Conservation (phyloP, 208 protist genomes). For the Strigomonas culicis region DNA sequence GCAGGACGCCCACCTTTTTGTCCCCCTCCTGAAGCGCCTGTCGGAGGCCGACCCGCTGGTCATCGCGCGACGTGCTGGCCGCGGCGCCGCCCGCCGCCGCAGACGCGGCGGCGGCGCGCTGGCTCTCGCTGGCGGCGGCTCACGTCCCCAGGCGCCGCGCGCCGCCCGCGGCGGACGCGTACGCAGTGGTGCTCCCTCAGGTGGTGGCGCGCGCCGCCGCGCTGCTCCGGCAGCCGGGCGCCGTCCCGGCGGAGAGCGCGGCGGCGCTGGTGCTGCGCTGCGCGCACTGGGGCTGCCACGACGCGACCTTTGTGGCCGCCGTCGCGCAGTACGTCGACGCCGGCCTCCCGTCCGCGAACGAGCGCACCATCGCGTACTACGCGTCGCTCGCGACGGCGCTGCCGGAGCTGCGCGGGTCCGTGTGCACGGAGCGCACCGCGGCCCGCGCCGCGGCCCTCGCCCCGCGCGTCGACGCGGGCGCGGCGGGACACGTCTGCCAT, state of each 20-base stretch:
- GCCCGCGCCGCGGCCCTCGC: slow-evolving; percentile 32
- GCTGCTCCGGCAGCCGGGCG: background rate
- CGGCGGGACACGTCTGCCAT: slow-evolving; percentile 41
- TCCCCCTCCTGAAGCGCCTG: slow-evolving; percentile 18
- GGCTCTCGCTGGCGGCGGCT: background rate
- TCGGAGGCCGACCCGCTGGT: background rate
- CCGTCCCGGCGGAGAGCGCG: slow-evolving; percentile 1
- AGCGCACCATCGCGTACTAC: background rate
- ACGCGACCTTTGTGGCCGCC: slow-evolving; percentile 29
- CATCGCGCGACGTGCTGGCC: too few relatives aligned
- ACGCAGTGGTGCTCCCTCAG: background rate
- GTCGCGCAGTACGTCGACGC: slow-evolving; percentile 25
- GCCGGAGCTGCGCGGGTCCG: slow-evolving; percentile 31
- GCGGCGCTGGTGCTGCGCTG: slow-evolving; percentile 18
- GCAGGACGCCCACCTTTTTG: slow-evolving; percentile 12
- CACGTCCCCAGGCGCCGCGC: background rate
- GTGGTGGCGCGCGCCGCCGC: background rate
- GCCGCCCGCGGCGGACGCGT: background rate
- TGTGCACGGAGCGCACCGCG: slow-evolving; percentile 21
- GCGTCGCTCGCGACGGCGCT: slow-evolving; percentile 26
- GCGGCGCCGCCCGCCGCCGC: too few relatives aligned
- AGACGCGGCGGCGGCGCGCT: background rate
- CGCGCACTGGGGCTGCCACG: slow-evolving; percentile 31
- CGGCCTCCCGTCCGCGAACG: slow-evolving; percentile 19
- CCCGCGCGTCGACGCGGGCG: slow-evolving; percentile 30